Conservation (phyloP, 352 stramenopile species). For the Phytophthora pluvialis region DNA sequence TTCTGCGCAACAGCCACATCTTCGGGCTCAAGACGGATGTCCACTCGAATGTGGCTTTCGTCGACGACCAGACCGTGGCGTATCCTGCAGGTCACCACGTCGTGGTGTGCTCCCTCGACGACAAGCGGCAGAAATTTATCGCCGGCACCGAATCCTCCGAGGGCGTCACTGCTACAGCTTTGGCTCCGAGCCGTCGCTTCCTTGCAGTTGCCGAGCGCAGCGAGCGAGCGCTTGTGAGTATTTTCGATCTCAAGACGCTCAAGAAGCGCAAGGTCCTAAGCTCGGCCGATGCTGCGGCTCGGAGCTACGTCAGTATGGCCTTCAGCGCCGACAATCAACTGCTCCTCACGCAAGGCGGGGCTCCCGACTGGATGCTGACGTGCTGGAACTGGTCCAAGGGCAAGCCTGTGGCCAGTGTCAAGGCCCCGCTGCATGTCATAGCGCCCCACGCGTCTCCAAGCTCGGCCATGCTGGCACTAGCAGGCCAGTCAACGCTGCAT, state of each 20-base stretch:
- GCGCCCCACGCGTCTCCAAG: conserved; percentile 52
- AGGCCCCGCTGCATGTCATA: conserved; percentile 67
- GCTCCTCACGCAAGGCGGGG: conserved; percentile 88
- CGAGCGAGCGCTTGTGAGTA: conserved; percentile 70
- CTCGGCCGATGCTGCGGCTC: conserved; percentile 63
- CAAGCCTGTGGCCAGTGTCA: conserved; percentile 83
- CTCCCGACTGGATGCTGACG: conserved; percentile 89
- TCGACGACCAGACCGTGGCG: conserved; percentile 83
- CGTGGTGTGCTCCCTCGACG: conserved; percentile 89
- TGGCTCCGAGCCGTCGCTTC: conserved; percentile 79
- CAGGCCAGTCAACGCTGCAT: conserved; percentile 34
- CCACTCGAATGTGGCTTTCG: conserved; percentile 79
- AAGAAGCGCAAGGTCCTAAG: conserved; percentile 92
- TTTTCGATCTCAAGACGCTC: conserved; percentile 92
- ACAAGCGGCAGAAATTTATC: conserved; percentile 93
- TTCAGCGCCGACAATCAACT: conserved; percentile 93
- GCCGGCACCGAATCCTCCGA: conserved; percentile 75
- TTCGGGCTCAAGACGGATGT: conserved; percentile 92
- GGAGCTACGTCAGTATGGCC: conserved; percentile 81
- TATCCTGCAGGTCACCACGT: conserved; percentile 91
- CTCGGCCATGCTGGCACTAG: conserved; percentile 48
- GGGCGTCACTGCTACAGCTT: conserved; percentile 68
- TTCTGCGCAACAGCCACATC: conserved; percentile 66
- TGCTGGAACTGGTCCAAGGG: conserved; percentile 94
- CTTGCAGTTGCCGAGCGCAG: conserved; percentile 81